phyloP scores from a whole-genome alignment of 768 basidiomycete species.

The Amanita thiersii region DNA sequence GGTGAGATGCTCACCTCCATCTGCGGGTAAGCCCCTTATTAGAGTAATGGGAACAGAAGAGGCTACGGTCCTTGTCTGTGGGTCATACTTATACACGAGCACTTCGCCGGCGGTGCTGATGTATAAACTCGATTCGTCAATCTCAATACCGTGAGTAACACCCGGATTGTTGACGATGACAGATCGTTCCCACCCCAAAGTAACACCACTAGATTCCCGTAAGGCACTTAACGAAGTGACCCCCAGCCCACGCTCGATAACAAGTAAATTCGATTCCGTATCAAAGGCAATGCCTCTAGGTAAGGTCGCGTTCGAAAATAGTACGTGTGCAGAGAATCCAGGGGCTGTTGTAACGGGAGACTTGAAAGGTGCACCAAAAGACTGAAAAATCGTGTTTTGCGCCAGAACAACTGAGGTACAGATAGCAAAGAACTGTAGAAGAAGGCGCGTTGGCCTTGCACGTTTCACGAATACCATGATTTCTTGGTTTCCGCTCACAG shows the following conservation, averaged over 20 bases:
- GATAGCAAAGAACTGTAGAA: no score
- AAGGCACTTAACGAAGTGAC: constrained; percentile 33
- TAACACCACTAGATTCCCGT: no score
- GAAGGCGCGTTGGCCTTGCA: no score
- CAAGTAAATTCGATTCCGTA: constrained; percentile 26
- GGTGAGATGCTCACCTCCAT: background rate
- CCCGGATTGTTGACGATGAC: background rate
- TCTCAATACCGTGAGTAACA: background rate
- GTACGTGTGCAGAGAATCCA: constrained; percentile 25
- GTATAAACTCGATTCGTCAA: background rate
- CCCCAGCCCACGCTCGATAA: constrained; percentile 34
- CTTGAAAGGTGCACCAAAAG: constrained; percentile 21
- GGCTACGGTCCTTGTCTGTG: background rate
- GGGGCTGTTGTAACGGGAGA: constrained; percentile 26
- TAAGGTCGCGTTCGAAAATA: constrained; percentile 32
- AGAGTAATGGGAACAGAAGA: background rate
- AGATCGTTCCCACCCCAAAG: background rate
- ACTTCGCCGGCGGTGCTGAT: background rate
- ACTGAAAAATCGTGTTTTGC: constrained; percentile 22
- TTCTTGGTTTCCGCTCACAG: no score
- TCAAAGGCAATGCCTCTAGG: constrained; percentile 37
- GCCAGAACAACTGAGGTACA: no score
- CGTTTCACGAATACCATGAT: no score
- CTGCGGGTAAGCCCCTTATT: background rate
- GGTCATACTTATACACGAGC: background rate